Base-by-base conservation (phyloP, 73 alveolate species). In the Paraurostyla sp. region DNA sequence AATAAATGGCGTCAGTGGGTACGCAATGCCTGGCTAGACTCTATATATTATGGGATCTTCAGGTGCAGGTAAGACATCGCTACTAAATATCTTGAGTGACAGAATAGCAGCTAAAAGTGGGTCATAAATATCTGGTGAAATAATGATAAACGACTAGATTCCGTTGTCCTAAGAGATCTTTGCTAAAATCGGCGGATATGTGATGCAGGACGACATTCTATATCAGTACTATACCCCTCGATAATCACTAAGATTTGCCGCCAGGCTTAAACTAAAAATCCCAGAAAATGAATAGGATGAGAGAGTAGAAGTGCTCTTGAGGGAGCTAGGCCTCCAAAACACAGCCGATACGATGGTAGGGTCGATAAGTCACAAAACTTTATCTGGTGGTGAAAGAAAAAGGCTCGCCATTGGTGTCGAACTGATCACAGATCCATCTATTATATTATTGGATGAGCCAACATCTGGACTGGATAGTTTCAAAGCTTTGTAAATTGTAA, bases 201-300 rank as follows among this genome's bases (percentile, higher is more conserved):
- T 88, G 0, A 88, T 91, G 94, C 91, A 94, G 57, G 94, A 94
- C 40, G 98, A 94, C 78, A 81, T 94, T 23, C 87, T 94, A 3
- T 82, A 83, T 38, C 93, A 69, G 30, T 80, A 92, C 32, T 75
- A 92, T 36, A 92, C 96, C 18, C 91, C 91, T 11, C 62, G 69
- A 49, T 95, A 94, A 62, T n/a, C n/a, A n/a, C n/a, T n/a, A n/a
- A n/a, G n/a, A n/a, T n/a, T n/a, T n/a, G n/a, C n/a, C n/a, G n/a
- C 87, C 95, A 0, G 41, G 16, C 85, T 50, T 16, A 38, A 40
- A 27, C 41, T 25, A n/a, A 22, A 23, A 42, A 20, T 0, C 29
- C 45, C 35, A 7, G 18, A 23, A 6, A 0, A 11, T 23, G 43
- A 46, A 62, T 18, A 45, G 7, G 69, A 41, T 0, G 25, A 29